Base-by-base conservation (phyloP, 306 rosid genomes). In the Rubus parviflorus region DNA sequence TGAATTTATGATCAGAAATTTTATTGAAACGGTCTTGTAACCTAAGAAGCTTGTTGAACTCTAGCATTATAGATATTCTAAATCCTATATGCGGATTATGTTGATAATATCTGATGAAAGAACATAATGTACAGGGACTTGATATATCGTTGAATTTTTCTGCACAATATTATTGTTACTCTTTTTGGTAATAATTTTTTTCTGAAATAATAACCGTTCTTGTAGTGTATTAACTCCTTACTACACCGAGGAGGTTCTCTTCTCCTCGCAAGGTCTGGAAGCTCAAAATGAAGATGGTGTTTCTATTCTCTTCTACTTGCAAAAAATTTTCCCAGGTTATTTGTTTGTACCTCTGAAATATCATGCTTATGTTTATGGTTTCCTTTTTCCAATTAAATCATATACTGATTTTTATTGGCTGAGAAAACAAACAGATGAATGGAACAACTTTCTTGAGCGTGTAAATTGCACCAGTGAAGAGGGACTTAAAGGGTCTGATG, bases 201-300 rank as follows among this genome's bases (percentile, higher is more conserved):
- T 65, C 43, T 75, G 38, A 81, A 48, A 40, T 8, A 45, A 67
- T 40, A 7, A 72, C 70, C 75, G 73, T 77, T 48, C 19, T 80
- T 87, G 77, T 75, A 95, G 98, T 81, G 97, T 95, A 73, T 87
- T 95, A 81, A 92, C 98, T 70, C 98, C 98, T 75, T 95, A 92
- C 82, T 92, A 90, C 88, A 86, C 87, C 1, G 98, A 95, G 87
- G 98, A 95, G 73, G 97, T 95, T 85, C 98, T 95, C 51, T 95
- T 92, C 87, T 92, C 98, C 66, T 77, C 82, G 86, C 81, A 43
- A 20, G 90, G 89, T 71, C 83, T 95, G 88, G 97, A 92, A 76
- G 83, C 45, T 73, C 90, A 85, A 16, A 95, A 95, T 82, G 98
- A 95, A 79, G 98, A 95, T 70, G 98, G 97, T 65, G 97, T 95